Percentiles rank a stretch among this genome's conserved stretches.
These are phyloP conservation scores for Chalaropsis thielavioides DNA, from an alignment of 2,329 filamentous ascomycete genomes.

Conservation along the genomic window DNA sequence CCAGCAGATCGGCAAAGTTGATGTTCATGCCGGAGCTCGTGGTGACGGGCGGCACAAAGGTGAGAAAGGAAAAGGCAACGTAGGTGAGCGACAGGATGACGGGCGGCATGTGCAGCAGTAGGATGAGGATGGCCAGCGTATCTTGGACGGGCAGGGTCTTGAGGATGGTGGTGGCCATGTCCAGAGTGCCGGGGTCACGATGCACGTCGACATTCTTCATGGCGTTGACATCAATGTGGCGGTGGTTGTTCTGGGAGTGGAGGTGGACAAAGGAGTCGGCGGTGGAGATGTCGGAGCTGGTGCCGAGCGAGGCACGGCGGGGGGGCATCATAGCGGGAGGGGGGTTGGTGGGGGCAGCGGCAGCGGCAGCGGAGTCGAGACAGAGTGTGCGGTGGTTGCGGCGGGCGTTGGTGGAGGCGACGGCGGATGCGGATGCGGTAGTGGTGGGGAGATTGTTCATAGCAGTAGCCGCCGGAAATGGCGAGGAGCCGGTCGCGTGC, in stretches of 20 bases:
- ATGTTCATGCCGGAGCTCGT: conserved; percentile 64
- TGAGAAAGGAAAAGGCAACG: conserved; percentile 80
- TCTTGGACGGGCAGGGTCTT: conserved; percentile 82
- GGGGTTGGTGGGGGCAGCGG: background rate
- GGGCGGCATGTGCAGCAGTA: conserved; percentile 82
- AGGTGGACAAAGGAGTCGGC: conserved; percentile 25
- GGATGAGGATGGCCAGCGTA: conserved; percentile 91
- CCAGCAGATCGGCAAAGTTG: conserved; percentile 82
- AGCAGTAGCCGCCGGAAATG: conserved; percentile 17
- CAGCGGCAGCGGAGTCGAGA: background rate
- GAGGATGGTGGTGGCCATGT: conserved; percentile 73
- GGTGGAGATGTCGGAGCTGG: conserved; percentile 35
- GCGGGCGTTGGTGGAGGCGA: background rate
- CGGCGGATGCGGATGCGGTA: conserved; percentile 29
- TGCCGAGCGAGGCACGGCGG: conserved; percentile 32
- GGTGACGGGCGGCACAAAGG: conserved; percentile 73
- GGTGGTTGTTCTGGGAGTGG: conserved; percentile 38
- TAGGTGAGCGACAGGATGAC: conserved; percentile 80
- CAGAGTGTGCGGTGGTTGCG: background rate
- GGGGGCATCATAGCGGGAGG: conserved; percentile 6
- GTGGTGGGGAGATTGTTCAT: conserved; percentile 25
- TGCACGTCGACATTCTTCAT: conserved; percentile 54
- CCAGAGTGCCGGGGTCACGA: conserved; percentile 56
- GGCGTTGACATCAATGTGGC: conserved; percentile 55
- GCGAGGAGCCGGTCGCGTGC: conserved; percentile 16